These are phyloP conservation scores for Davidsoniella neocaledoniae DNA, from an alignment of 2,329 filamentous ascomycete species.

Conservation along the genomic window DNA sequence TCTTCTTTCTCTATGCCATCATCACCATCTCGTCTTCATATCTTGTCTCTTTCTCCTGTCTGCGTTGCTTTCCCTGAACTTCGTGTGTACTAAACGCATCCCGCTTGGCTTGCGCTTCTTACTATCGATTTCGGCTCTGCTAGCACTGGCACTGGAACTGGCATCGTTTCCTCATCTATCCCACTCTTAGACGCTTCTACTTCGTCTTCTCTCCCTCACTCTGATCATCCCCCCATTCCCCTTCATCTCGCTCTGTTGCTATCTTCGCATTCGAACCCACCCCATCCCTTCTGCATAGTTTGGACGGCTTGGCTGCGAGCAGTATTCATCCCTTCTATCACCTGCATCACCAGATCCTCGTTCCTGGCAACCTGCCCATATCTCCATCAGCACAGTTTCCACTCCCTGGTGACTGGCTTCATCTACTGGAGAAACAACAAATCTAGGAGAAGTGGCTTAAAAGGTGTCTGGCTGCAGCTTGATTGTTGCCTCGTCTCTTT, in stretches of 20 bases:
- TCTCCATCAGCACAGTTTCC: too few relatives aligned
- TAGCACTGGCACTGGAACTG: background rate
- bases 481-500: background rate
- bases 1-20: slow-evolving; percentile 19
- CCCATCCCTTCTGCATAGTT: slow-evolving; percentile 9
- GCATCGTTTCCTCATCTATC: background rate
- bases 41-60: background rate
- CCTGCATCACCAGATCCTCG: slow-evolving; percentile 13
- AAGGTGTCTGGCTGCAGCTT: too few relatives aligned
- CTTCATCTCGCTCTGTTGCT: slow-evolving; percentile 7
- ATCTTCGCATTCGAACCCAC: background rate
- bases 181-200: background rate
- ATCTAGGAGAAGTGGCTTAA: too few relatives aligned
- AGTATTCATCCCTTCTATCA: slow-evolving; percentile 8
- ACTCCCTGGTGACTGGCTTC: background rate
- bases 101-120: background rate
- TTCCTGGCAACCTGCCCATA: slow-evolving; percentile 13
- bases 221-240: slow-evolving; percentile 9
- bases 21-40: slow-evolving; percentile 16
- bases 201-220: slow-evolving; percentile 15
- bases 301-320: background rate
- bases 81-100: background rate
- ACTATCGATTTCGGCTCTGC: background rate
- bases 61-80: background rate
- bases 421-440: background rate